Evolutionary conservation across 2,329 filamentous ascomycete species (phyloP), one percentile per base, ranked within the genome.

Genomic region (Verticillium dahliae): DNA sequence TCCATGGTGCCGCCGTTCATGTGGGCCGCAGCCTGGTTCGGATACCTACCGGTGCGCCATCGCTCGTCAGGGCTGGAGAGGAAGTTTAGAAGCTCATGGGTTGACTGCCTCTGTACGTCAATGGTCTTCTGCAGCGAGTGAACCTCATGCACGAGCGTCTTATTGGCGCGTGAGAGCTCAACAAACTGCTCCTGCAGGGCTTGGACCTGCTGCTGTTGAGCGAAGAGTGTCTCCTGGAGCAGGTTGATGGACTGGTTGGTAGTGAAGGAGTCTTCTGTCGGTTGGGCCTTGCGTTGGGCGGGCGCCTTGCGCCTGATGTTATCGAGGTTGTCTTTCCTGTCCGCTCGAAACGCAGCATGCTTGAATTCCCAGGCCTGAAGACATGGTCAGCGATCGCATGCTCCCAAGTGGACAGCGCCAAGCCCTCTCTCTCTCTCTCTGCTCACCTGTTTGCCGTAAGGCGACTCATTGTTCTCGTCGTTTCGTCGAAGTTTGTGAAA

Each of bases 401-500:
- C 27, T 52, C 45, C 45, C 39, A n/a, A 45, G 39, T n/a, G n/a
- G n/a, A 27, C 18, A 31, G 27, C 27, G 45, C 45, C 45, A 27
- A 18, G 18, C 45, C n/a, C 18, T 22, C 18, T 22, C 18, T 22
- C 18, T 27, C 45, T 9, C 18, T 18, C 6, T 22, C 11, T 18
- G n/a, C 45, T 70, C 77, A 95, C 91, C 75, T 90, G 90, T 65
- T 88, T 81, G 18, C 92, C 92, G 69, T 96, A 96, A 6, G 88
- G 89, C 61, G 90, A 92, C 68, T 90, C 85, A 33, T 89, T 90
- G 69, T 85, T 91, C 70, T 96, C 92, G 71, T 96, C 92, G 67
- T 92, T 96, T 70, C 93, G 91, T 66, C 95, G 86, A 66, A 98
- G 93, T 81, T 99, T 99, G 81, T 99, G 95, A 69, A 99, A 99